These are phyloP conservation scores for Lumnitzera littorea DNA, from an alignment of 345 rosid genomes.

Conservation along the genomic window DNA sequence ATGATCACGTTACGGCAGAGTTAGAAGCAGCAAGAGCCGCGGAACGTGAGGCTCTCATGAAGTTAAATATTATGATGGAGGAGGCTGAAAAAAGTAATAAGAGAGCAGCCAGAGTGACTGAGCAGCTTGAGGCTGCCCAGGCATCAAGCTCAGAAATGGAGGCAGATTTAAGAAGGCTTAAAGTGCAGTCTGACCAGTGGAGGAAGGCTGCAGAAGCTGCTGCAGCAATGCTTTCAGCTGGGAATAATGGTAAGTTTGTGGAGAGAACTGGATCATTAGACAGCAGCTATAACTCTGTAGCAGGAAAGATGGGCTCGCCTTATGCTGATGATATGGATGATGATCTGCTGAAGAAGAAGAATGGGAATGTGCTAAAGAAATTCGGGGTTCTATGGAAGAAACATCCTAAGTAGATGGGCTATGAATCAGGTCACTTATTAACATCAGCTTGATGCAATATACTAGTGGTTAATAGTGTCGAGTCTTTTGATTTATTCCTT, in stretches of 20 bases:
- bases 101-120: conserved; percentile 49
- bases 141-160: conserved; percentile 61
- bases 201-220: conserved; percentile 99
- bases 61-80: conserved; percentile 69
- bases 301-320: conserved; percentile 39
- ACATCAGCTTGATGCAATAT: not conserved
- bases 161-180: conserved; percentile 71
- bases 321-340: conserved; percentile 67
- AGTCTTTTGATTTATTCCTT: too few relatives aligned
- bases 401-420: conserved; percentile 46
- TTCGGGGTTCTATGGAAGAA: conserved; percentile 96
- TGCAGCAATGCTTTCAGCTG: conserved; percentile 76
- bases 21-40: conserved; percentile 36
- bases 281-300: conserved; percentile 31
- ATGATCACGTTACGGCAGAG: conserved; percentile 20
- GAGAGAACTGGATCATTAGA: conserved; percentile 65
- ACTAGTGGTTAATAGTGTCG: too few relatives aligned
- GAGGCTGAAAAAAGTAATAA: conserved; percentile 74
- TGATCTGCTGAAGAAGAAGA: conserved; percentile 79
- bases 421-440: not conserved
- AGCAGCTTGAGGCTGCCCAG: conserved; percentile 85
- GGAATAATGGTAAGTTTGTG: conserved; percentile 58
- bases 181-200: conserved; percentile 98
- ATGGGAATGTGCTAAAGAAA: conserved; percentile 92
- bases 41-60: conserved; percentile 52